Percentiles rank a stretch among this genome's conserved stretches.
phyloP scores from a whole-genome alignment of 2,329 filamentous ascomycete species.

The Phoma herbarum region DNA sequence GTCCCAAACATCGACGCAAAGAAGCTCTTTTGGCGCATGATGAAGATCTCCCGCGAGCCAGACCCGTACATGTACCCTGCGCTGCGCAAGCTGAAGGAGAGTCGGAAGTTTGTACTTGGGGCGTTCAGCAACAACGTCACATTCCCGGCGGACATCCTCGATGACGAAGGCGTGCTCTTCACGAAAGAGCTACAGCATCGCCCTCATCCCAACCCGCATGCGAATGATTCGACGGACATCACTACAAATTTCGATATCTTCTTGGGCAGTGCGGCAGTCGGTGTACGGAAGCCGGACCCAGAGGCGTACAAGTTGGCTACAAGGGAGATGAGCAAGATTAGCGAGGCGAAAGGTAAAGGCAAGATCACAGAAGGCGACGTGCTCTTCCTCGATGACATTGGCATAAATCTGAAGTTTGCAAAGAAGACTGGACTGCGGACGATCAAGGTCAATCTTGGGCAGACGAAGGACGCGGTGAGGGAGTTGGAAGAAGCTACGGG shows the following conservation, averaged over 20 bases:
- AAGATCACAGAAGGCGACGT: slow-evolving; percentile 72
- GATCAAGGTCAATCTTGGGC: slow-evolving; percentile 83
- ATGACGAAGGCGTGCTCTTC: slow-evolving; percentile 61
- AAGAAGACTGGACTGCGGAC: slow-evolving; percentile 79
- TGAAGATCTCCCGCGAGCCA: slow-evolving; percentile 72
- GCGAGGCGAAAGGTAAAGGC: slow-evolving; percentile 61
- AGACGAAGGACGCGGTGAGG: slow-evolving; percentile 80
- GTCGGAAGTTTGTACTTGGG: slow-evolving; percentile 62
- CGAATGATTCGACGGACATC: slow-evolving; percentile 59
- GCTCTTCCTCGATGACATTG: slow-evolving; percentile 93
- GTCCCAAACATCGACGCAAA: slow-evolving; percentile 79
- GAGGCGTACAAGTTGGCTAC: slow-evolving; percentile 81
- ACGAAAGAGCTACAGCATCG: slow-evolving; percentile 46
- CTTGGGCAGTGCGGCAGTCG: slow-evolving; percentile 84
- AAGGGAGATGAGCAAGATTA: slow-evolving; percentile 69
- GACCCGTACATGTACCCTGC: slow-evolving; percentile 93
- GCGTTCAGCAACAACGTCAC: slow-evolving; percentile 91
- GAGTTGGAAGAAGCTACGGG: slow-evolving; percentile 81
- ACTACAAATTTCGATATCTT: slow-evolving; percentile 83
- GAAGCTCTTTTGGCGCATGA: slow-evolving; percentile 90
- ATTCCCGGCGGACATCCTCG: slow-evolving; percentile 78
- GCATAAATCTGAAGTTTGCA: slow-evolving; percentile 86
- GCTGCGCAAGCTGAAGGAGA: slow-evolving; percentile 70
- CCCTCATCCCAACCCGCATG: slow-evolving; percentile 32
- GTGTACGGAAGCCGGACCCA: slow-evolving; percentile 85